Percentiles rank a stretch among this genome's conserved stretches.
Evolutionary conservation across 2,329 filamentous ascomycete genomes (phyloP).

Genomic region (Elsinoe necatrix): DNA sequence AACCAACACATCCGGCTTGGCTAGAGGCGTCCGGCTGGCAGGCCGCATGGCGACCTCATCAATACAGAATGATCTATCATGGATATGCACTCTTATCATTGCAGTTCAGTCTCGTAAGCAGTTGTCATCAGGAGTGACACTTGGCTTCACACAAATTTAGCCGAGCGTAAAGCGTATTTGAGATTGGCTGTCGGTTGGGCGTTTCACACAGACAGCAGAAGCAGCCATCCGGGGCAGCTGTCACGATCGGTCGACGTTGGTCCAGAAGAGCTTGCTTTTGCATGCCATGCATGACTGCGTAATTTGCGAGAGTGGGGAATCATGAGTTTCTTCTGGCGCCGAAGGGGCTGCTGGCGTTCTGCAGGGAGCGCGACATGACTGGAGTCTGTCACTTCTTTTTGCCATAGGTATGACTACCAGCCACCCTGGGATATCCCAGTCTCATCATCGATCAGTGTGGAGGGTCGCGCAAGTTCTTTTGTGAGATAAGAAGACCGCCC

Average conservation of each 20-base stretch:
- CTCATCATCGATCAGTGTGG: slow-evolving; percentile 5
- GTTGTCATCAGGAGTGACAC: neutral
- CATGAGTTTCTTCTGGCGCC: slow-evolving; percentile 11
- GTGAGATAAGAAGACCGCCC: neutral
- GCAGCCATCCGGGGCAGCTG: slow-evolving; percentile 1
- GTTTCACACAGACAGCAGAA: slow-evolving; percentile 8
- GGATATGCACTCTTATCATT: neutral
- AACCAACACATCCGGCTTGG: slow-evolving; percentile 2
- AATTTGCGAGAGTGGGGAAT: slow-evolving; percentile 3
- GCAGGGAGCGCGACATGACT: neutral
- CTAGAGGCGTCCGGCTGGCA: neutral
- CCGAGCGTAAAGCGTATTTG: slow-evolving; percentile 5
- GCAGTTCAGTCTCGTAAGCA: neutral
- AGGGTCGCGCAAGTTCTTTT: neutral
- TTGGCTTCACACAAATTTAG: neutral
- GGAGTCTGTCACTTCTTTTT: slow-evolving; percentile 12
- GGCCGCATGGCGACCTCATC: neutral
- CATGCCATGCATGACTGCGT: neutral
- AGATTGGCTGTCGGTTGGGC: neutral
- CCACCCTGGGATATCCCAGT: neutral
- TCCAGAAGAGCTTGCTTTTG: slow-evolving; percentile 3
- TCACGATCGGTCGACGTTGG: neutral
- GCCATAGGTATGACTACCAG: neutral
- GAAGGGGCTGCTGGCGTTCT: neutral
- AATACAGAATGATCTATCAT: neutral